A percentile compares a stretch with the other conserved stretches of the same genome.
These are phyloP conservation scores for Neofusicoccum laricinum DNA, from an alignment of 2,329 filamentous ascomycete genomes.

Conservation along the genomic window DNA sequence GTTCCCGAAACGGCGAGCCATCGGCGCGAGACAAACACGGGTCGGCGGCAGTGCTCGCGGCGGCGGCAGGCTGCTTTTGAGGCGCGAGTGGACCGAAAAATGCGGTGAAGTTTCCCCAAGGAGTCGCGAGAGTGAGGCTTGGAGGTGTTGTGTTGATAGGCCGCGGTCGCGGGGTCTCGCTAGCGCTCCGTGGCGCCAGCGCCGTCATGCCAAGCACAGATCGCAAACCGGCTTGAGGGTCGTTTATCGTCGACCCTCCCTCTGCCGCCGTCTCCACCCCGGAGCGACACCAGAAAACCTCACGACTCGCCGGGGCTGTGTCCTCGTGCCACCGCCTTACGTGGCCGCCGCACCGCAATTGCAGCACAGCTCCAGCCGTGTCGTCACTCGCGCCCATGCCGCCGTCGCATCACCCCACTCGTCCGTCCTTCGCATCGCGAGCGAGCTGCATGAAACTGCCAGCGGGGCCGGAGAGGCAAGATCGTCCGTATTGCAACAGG, in stretches of 20 bases:
- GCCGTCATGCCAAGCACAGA: constrained; percentile 10
- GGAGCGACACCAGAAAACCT: not conserved
- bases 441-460: not conserved
- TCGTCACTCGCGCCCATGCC: not conserved
- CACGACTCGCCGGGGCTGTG: not conserved
- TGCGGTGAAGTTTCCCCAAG: not conserved
- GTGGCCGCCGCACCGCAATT: not conserved
- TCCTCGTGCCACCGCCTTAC: constrained; percentile 9
- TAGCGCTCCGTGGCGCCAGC: constrained; percentile 2
- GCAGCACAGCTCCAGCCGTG: not conserved
- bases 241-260: constrained; percentile 1
- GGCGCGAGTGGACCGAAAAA: not conserved
- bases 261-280: not conserved
- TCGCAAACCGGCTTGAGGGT: not conserved
- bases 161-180: constrained; percentile 8
- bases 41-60: not conserved
- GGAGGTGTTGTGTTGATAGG: not conserved
- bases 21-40: not conserved
- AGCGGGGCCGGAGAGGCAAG: not conserved
- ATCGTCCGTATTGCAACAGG: not conserved
- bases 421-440: not conserved
- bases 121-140: not conserved
- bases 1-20: constrained; percentile 28
- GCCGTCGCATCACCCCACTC: no score
- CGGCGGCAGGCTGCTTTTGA: not conserved